Percentiles rank a stretch among this genome's conserved stretches.
These are phyloP conservation scores for Dioscorea zingiberensis DNA, from an alignment of 106 monocot genomes.

Conservation along the genomic window DNA sequence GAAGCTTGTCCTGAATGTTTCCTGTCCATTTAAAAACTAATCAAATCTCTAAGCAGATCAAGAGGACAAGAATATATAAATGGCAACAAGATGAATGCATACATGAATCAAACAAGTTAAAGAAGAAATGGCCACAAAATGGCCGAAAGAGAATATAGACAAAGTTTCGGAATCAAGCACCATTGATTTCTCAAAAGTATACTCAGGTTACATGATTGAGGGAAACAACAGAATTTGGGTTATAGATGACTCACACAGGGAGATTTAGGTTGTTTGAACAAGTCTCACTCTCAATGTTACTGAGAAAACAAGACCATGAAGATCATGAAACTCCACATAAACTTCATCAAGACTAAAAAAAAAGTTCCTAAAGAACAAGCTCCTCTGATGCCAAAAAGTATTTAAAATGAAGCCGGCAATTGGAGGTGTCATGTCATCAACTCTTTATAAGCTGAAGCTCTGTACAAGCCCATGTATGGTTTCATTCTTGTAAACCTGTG, in stretches of 20 bases:
- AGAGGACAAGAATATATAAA: no score
- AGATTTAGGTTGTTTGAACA: no score
- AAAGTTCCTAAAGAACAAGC: neutral
- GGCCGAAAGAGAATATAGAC: neutral
- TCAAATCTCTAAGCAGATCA: no score
- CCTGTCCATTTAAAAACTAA: no score
- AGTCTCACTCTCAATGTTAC: no score
- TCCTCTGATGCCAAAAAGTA: neutral
- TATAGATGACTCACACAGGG: no score
- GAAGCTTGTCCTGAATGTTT: no score
- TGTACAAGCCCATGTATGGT: neutral
- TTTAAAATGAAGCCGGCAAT: neutral
- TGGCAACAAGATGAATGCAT: no score
- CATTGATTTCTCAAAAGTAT: neutral
- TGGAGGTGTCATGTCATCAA: constrained; percentile 2
- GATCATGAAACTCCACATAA: neutral
- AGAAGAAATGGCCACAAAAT: neutral
- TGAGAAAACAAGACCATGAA: no score
- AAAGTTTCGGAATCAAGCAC: neutral
- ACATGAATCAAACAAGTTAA: neutral
- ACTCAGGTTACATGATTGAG: no score
- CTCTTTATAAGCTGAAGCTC: neutral
- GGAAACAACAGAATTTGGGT: no score
- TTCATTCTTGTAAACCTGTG: constrained; percentile 6
- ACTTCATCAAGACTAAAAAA: neutral